Evolutionary conservation across 352 stramenopile species (phyloP), one percentile per base, ranked within the genome.

Genomic region (Phytophthora sp.): DNA sequence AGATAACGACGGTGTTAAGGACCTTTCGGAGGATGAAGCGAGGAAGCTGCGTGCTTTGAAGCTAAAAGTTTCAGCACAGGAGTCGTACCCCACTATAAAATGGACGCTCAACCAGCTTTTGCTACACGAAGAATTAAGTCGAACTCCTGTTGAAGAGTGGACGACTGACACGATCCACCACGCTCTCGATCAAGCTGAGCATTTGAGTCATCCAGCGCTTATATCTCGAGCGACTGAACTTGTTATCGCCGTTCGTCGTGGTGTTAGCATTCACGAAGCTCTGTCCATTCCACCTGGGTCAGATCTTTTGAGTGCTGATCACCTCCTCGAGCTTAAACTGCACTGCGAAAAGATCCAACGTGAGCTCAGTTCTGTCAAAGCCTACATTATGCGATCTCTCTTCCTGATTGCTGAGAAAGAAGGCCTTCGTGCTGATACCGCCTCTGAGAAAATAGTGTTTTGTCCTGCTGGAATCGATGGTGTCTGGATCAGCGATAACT

Each of bases 401-500:
- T 20, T 42, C 1, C 5, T 42, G 23, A 44, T 68, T 31, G 57
- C 52, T 17, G 37, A 48, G 12, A 49, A 18, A 24, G 21, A 69
- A 23, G 30, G 18, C 17, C 26, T 76, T 5, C 56, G 15, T 10
- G 46, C 44, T 2, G 20, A 60, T 10, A 27, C 43, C 2, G 41
- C 26, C n/a, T 23, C 10, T 43, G 35, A 13, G 9, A 48, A 63
- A 21, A 31, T 53, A 0, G 56, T 73, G 45, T 61, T 79, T 13
- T 69, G 65, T 17, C 60, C 67, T 18, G 58, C 58, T 13, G 62
- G 67, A 0, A 46, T 84, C n/a, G 61, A 68, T 10, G 55, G 72
- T 12, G 74, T 72, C 4, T 85, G 66, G 57, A 63, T 78, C 23
- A 79, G 68, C 27, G 73, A 79, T 20, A 48, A 54, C 2, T 12